These are phyloP conservation scores for Penicillium robsamsonii DNA, from an alignment of 495 filamentous ascomycete species.

Conservation along the genomic window DNA sequence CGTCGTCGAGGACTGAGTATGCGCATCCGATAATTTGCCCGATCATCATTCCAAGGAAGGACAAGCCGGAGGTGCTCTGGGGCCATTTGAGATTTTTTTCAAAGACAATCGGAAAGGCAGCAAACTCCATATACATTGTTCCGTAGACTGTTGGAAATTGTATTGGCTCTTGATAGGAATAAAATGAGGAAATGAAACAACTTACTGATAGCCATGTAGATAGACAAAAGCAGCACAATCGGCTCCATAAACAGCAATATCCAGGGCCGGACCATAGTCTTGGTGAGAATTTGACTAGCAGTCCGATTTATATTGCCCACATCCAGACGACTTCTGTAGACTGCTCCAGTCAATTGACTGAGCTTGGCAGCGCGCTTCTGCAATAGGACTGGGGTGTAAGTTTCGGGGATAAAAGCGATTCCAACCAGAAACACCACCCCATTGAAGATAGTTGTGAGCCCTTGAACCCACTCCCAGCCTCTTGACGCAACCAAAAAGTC, in stretches of 20 bases:
- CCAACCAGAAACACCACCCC: slow-evolving; percentile 42
- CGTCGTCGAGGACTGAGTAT: slow-evolving; percentile 28
- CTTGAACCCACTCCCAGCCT: slow-evolving; percentile 60
- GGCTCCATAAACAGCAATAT: slow-evolving; percentile 34
- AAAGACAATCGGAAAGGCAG: slow-evolving; percentile 72
- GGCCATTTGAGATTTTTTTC: slow-evolving; percentile 62
- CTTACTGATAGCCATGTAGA: slow-evolving; percentile 59
- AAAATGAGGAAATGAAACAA: neutral
- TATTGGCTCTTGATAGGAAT: neutral
- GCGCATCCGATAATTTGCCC: slow-evolving; percentile 64
- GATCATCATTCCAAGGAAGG: slow-evolving; percentile 67
- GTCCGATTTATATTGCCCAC: slow-evolving; percentile 9
- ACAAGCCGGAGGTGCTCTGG: slow-evolving; percentile 57
- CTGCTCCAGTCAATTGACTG: slow-evolving; percentile 43
- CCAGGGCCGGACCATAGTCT: slow-evolving; percentile 29
- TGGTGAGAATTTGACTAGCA: slow-evolving; percentile 18
- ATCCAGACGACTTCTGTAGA: slow-evolving; percentile 28
- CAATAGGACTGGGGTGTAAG: slow-evolving; percentile 47
- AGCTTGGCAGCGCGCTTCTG: slow-evolving; percentile 39
- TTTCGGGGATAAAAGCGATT: slow-evolving; percentile 45
- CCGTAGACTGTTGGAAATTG: slow-evolving; percentile 47
- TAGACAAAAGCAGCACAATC: slow-evolving; percentile 52
- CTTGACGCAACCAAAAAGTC: slow-evolving; percentile 47
- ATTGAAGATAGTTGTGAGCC: slow-evolving; percentile 35
- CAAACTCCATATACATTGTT: slow-evolving; percentile 69